Conservation (phyloP, 352 stramenopile genomes). For the Pythium oligandrum region DNA sequence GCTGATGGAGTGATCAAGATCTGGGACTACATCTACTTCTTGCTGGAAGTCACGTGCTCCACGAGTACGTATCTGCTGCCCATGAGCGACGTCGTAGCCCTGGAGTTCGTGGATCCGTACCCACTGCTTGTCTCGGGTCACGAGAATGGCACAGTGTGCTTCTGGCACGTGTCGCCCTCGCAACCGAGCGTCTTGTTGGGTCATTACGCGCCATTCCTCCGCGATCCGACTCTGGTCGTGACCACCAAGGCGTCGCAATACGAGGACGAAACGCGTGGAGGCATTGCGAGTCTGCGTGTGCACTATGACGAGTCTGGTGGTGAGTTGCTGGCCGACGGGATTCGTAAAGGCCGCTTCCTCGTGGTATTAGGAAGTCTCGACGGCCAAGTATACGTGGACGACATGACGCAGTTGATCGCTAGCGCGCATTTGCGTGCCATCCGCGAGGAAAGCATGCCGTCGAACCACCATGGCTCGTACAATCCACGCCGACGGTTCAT, state of each 20-base stretch:
- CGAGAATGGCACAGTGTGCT: slow-evolving; percentile 59
- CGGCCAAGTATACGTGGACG: slow-evolving; percentile 43
- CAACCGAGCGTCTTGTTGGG: slow-evolving; percentile 28
- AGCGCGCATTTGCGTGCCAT: slow-evolving; percentile 39
- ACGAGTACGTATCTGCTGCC: slow-evolving; percentile 8
- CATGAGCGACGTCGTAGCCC: slow-evolving; percentile 44
- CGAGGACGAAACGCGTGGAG: slow-evolving; percentile 12
- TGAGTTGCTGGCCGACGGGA: slow-evolving; percentile 40
- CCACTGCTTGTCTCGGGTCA: slow-evolving; percentile 62
- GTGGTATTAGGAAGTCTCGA: slow-evolving; percentile 32
- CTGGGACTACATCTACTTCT: slow-evolving; percentile 85
- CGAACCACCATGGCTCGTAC: slow-evolving; percentile 51
- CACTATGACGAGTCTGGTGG: slow-evolving; percentile 65
- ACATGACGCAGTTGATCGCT: slow-evolving; percentile 47
- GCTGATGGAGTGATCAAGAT: slow-evolving; percentile 68
- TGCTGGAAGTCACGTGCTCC: slow-evolving; percentile 58
- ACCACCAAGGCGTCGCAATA: background rate
- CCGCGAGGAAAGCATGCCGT: slow-evolving; percentile 50
- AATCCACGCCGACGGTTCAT: slow-evolving; percentile 67
- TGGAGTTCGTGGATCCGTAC: slow-evolving; percentile 76
- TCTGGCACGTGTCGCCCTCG: slow-evolving; percentile 51
- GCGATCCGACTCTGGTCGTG: slow-evolving; percentile 5
- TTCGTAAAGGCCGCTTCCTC: slow-evolving; percentile 42
- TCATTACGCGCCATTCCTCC: slow-evolving; percentile 15
- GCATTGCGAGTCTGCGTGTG: slow-evolving; percentile 42